Evolutionary conservation across 371 early-diverging fungal genomes (phyloP).

Genomic region (Mucor sp.): DNA sequence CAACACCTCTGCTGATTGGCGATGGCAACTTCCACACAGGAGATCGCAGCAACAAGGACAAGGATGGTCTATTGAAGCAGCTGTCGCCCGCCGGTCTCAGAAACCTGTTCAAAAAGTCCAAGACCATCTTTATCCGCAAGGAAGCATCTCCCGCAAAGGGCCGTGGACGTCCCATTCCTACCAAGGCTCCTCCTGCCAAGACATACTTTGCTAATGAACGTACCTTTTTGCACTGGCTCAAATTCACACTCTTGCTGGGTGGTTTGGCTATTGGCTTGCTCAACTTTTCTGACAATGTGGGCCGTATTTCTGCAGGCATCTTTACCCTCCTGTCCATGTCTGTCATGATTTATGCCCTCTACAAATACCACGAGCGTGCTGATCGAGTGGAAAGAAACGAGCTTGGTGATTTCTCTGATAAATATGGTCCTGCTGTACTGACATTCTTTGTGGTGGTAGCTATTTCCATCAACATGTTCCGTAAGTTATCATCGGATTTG

Average conservation of each 20-base stretch:
- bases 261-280: conserved; percentile 72
- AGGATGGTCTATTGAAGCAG: conserved; percentile 1
- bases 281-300: conserved; percentile 74
- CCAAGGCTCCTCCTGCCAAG: conserved; percentile 67
- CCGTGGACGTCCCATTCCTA: conserved; percentile 18
- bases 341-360: conserved; percentile 84
- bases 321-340: conserved; percentile 73
- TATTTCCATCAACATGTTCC: conserved; percentile 80
- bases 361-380: conserved; percentile 86
- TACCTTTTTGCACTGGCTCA: conserved; percentile 88
- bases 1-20: conserved; percentile 15
- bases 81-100: conserved; percentile 24
- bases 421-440: conserved; percentile 75
- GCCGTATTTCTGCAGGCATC: conserved; percentile 65
- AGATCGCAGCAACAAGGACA: neutral
- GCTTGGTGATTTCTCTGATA: conserved; percentile 63
- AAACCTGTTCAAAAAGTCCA: conserved; percentile 18
- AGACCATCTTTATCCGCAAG: conserved; percentile 18
- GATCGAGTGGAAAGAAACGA: conserved; percentile 60
- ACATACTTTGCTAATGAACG: conserved; percentile 98
- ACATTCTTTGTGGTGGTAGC: conserved; percentile 78
- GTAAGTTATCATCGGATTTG: conserved; percentile 55
- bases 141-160: conserved; percentile 5
- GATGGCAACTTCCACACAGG: conserved; percentile 15
- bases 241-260: conserved; percentile 68